Evolutionary conservation across 2,329 filamentous ascomycete genomes (phyloP).

Genomic region (Penicillium sp.): DNA sequence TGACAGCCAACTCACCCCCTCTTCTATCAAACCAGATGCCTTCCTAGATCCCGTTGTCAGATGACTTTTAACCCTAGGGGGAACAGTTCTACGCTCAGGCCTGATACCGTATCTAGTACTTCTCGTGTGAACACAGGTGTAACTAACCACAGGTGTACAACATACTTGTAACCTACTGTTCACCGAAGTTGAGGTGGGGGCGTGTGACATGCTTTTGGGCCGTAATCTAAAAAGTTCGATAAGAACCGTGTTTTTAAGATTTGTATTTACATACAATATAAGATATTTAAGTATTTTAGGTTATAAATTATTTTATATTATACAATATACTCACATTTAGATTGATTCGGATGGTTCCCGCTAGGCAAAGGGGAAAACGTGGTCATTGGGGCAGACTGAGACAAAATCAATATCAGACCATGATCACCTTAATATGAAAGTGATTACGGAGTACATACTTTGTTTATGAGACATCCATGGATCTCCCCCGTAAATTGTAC

Average conservation of each 20-base stretch:
- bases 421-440: too few species aligned
- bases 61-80: slow-evolving; percentile 1
- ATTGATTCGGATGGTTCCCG: background rate
- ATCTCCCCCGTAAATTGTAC: too few species aligned
- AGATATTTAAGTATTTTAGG: background rate
- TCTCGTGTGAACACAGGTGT: background rate
- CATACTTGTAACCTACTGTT: background rate
- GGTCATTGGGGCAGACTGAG: background rate
- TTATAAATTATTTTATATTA: background rate
- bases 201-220: slow-evolving; percentile 6
- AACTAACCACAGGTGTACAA: background rate
- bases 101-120: background rate
- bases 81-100: slow-evolving; percentile 16
- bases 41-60: slow-evolving; percentile 29
- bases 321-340: background rate
- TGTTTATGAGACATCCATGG: background rate
- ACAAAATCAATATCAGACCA: slow-evolving; percentile 4
- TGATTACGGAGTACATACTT: background rate
- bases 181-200: slow-evolving; percentile 2
- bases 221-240: background rate
- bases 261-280: background rate
- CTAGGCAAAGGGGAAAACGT: background rate
- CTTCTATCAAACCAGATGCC: slow-evolving; percentile 22
- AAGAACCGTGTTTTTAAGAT: background rate
- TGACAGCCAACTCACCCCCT: slow-evolving; percentile 4